Conservation (phyloP, 768 basidiomycete species). For the Phaffia australis region DNA sequence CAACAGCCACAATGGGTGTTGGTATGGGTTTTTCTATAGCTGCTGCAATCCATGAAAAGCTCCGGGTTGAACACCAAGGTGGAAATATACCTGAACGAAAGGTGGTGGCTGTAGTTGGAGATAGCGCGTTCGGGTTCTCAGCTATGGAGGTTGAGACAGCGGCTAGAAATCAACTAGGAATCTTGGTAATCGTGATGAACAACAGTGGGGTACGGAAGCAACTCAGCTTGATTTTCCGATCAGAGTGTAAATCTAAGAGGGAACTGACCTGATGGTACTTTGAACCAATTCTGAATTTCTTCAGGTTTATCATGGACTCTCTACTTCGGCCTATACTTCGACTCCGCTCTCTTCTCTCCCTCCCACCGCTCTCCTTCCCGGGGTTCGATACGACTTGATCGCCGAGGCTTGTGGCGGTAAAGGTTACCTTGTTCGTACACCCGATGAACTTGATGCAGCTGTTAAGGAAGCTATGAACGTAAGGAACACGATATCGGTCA, state of each 20-base stretch:
- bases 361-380: slow-evolving; percentile 28
- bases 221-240: neutral
- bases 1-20: slow-evolving; percentile 30
- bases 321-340: slow-evolving; percentile 12
- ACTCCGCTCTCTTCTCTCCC: slow-evolving; percentile 25
- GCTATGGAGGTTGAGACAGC: slow-evolving; percentile 31
- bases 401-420: slow-evolving; percentile 25
- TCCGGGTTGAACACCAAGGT: slow-evolving; percentile 9
- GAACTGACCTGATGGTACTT: neutral
- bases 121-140: slow-evolving; percentile 29
- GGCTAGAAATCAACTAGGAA: slow-evolving; percentile 28
- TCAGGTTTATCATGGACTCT: slow-evolving; percentile 30
- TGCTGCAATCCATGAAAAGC: slow-evolving; percentile 15
- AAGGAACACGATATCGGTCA: slow-evolving; percentile 21
- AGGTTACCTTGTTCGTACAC: slow-evolving; percentile 26
- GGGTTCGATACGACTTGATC: slow-evolving; percentile 27
- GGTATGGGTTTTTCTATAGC: slow-evolving; percentile 28
- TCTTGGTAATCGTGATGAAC: slow-evolving; percentile 30
- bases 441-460: slow-evolving; percentile 25
- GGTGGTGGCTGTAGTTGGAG: slow-evolving; percentile 28
- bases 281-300: neutral
- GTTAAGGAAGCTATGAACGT: slow-evolving; percentile 21
- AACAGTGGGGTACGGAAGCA: slow-evolving; percentile 27
- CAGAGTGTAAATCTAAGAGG: neutral
- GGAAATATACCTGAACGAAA: slow-evolving; percentile 9